phyloP scores from a whole-genome alignment of 352 stramenopile species.

The Elongisporangium undulatum region DNA sequence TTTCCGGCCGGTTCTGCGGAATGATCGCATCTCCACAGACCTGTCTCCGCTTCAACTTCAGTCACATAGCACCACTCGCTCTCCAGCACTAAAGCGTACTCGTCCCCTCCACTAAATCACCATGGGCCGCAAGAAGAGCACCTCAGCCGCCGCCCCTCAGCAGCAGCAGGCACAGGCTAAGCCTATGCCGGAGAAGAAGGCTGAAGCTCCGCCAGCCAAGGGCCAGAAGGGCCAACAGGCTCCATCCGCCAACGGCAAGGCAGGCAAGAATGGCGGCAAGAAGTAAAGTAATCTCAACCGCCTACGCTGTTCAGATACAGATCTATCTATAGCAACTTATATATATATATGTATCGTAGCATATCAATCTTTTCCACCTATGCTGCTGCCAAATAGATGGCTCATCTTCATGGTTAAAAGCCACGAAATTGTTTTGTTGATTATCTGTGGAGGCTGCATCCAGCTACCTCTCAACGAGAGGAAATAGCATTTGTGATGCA shows the following conservation, averaged over 20 bases:
- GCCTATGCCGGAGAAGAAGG: not conserved
- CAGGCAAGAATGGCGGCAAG: conserved; percentile 15
- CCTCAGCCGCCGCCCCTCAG: not conserved
- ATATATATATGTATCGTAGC: no score
- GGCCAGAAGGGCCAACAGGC: not conserved
- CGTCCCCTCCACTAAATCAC: not conserved
- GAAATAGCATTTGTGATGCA: no score
- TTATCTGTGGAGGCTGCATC: no score
- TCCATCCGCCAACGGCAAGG: not conserved
- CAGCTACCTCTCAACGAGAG: no score
- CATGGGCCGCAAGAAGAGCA: not conserved
- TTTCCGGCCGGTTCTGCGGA: no score
- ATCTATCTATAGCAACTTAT: no score
- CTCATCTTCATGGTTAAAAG: no score
- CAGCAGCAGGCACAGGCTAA: not conserved
- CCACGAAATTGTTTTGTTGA: no score
- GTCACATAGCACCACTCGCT: not conserved
- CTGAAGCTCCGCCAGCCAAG: not conserved
- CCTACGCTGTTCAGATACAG: no score
- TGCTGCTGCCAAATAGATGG: no score
- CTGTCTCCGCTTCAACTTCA: not conserved
- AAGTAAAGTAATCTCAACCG: conserved; percentile 2
- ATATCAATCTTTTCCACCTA: no score
- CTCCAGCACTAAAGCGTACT: not conserved
- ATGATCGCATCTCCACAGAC: not conserved